Conservation (phyloP, 306 rosid species). For the Rubus idaeus region DNA sequence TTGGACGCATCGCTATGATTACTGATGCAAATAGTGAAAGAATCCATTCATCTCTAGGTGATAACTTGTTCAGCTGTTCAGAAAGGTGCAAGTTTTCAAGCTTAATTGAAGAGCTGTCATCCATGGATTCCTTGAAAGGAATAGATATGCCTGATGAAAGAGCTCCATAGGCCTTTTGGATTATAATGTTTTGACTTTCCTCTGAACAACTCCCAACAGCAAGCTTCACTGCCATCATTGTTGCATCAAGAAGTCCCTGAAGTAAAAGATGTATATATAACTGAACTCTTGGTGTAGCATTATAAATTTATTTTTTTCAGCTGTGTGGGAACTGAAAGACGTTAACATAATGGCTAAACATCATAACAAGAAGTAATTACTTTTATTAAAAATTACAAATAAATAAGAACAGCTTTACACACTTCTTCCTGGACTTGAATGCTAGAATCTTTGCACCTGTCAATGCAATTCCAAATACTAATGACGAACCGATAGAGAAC, state of each 20-base stretch:
- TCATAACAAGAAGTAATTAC: background rate
- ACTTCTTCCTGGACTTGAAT: slow-evolving; percentile 55
- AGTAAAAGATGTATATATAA: slow-evolving; percentile 35
- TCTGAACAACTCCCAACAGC: slow-evolving; percentile 64
- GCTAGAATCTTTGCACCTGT: slow-evolving; percentile 39
- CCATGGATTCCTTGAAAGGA: slow-evolving; percentile 35
- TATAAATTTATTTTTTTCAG: background rate
- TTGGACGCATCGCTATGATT: slow-evolving; percentile 56
- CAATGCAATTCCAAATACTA: slow-evolving; percentile 64
- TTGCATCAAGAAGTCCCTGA: slow-evolving; percentile 78
- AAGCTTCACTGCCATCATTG: slow-evolving; percentile 64
- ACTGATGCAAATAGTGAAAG: slow-evolving; percentile 80
- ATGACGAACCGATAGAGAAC: slow-evolving; percentile 55
- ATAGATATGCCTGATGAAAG: slow-evolving; percentile 54
- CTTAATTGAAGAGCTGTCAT: slow-evolving; percentile 21
- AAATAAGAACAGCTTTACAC: slow-evolving; percentile 28
- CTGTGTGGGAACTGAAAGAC: slow-evolving; percentile 16
- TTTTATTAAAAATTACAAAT: background rate
- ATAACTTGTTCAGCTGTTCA: slow-evolving; percentile 42
- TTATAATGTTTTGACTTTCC: slow-evolving; percentile 61
- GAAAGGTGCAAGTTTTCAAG: slow-evolving; percentile 50
- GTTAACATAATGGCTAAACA: background rate
- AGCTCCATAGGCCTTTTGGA: slow-evolving; percentile 60
- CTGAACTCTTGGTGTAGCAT: slow-evolving; percentile 15
- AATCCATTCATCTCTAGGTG: slow-evolving; percentile 58